Evolutionary conservation across 805 yeast species (phyloP), one percentile per base, ranked within the genome.

Genomic region (Suhomyces prunicola): DNA sequence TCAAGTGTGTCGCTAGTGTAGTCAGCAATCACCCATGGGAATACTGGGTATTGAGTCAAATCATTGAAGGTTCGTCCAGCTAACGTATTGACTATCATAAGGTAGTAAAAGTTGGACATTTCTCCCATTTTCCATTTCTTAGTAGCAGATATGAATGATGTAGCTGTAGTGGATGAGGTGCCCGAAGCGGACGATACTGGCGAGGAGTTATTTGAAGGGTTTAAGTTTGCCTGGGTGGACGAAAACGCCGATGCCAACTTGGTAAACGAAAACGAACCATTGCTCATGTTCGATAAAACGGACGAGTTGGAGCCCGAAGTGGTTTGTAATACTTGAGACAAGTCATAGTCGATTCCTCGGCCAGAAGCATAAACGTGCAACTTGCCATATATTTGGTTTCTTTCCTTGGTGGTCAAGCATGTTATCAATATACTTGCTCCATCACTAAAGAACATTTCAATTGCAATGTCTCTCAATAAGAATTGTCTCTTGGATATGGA

Each of bases 11-110:
- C 84, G 60, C 94, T 87, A 1, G 81, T 77, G 63, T 90, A 90
- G 64, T 90, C 96, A 0, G 94, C 85, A 54, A 90, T 79, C 0
- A 90, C 90, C 96, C 96, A 90, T 0, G 97, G 97, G 60, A 90
- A 91, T 0, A 91, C 87, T 0, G 97, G 97, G 62, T 90, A 90
- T 57, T 90, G 97, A 0, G 97, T 90, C 50, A 90, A 67, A 64
- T 90, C 97, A 67, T 90, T 91, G 68, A 86, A 89, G 0, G 97
- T 89, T 57, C 97, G 72, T 0, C 97, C 97, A 0, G 97, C 96
- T 52, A 90, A 67, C 0, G 94, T 89, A 62, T 90, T 90, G 24
- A 90, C 72, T 15, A 88, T 78, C 82, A 90, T 87, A 60, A 90
- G 70, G 61, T 90, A 90, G 62, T 85, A 87, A 59, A 90, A 91